Conservation (phyloP, 805 yeast species). For the Zygotorulaspora chibaensis region DNA sequence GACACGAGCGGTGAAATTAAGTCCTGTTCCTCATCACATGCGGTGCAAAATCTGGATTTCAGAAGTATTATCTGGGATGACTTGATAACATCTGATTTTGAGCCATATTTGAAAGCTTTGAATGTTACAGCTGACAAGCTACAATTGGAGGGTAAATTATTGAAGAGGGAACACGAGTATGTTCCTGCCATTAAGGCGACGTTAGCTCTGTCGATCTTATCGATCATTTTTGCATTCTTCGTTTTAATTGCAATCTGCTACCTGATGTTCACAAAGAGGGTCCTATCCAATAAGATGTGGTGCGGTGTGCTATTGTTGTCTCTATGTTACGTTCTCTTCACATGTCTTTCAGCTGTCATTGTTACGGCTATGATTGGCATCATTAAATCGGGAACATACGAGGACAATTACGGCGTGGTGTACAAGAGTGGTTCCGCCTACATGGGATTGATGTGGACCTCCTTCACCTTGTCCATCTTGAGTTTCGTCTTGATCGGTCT, state of each 20-base stretch:
- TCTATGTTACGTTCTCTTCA: conserved; percentile 20
- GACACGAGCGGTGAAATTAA: conserved; percentile 18
- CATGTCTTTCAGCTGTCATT: conserved; percentile 30
- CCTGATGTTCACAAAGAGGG: conserved; percentile 7
- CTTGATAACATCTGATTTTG: conserved; percentile 28
- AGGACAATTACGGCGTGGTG: conserved; percentile 30
- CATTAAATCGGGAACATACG: conserved; percentile 32
- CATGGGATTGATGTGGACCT: conserved; percentile 32
- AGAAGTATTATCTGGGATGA: conserved; percentile 31
- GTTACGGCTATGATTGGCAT: conserved; percentile 27
- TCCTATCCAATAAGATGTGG: conserved; percentile 16
- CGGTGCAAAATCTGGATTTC: conserved; percentile 34
- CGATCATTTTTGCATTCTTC: conserved; percentile 25
- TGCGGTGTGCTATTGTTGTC: conserved; percentile 15
- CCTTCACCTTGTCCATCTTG: conserved; percentile 26
- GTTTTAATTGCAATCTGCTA: conserved; percentile 14
- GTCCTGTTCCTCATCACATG: conserved; percentile 28
- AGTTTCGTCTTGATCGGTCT: conserved; percentile 11
- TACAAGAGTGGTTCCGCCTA: conserved; percentile 25
- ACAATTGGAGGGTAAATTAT: conserved; percentile 30
- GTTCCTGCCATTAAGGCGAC: conserved; percentile 33
- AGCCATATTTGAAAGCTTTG: conserved; percentile 31
- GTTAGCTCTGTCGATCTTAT: conserved; percentile 28
- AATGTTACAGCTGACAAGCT: conserved; percentile 25
- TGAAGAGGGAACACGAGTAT: conserved; percentile 29